Evolutionary conservation across 345 rosid genomes (phyloP), one percentile per base, ranked within the genome.

Genomic region (Populus tremula): DNA sequence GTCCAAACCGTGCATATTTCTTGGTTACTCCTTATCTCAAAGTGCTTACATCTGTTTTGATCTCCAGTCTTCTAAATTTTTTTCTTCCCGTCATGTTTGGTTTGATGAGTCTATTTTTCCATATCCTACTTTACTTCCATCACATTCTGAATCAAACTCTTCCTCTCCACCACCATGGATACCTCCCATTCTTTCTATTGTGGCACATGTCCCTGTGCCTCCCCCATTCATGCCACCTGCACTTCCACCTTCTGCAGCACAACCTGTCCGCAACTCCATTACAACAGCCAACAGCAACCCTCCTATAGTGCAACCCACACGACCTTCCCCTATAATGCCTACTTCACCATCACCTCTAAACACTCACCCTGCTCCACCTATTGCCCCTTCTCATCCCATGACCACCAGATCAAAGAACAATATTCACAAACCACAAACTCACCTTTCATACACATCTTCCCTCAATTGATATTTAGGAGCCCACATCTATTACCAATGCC

Each of bases 101-200:
- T 67, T 36, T 67, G 16, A 7, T 5, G 27, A 67, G 16, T 67
- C 47, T 11, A 6, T 0, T 8, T 67, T 36, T 36, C 70, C 49
- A 5, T 35, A 35, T 29, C 31, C 31, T 29, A 29, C 1, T 29
- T 29, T 29, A 29, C 31, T 29, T 0, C 31, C 1, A 1, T 29
- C 31, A 1, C 31, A 29, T 0, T 29, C 31, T 29, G 31, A 29
- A 29, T 29, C 31, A 1, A 29, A 1, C 31, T 1, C 31, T 1
- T 29, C 38, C 31, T 64, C 21, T 25, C 5, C 1, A 11, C 0
- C 1, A 1, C 0, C 2, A 29, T 31, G 1, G 31, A 64, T 14
- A 27, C 38, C 18, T 31, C 11, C 1, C 5, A n/a, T 0, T 8
- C 0, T 64, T 4, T 8, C 2, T 31, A 64, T n/a, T 0, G 0